Percentiles rank a stretch among this genome's conserved stretches.
phyloP scores from a whole-genome alignment of 495 filamentous ascomycete genomes.

The Penicillium longicatenatum region DNA sequence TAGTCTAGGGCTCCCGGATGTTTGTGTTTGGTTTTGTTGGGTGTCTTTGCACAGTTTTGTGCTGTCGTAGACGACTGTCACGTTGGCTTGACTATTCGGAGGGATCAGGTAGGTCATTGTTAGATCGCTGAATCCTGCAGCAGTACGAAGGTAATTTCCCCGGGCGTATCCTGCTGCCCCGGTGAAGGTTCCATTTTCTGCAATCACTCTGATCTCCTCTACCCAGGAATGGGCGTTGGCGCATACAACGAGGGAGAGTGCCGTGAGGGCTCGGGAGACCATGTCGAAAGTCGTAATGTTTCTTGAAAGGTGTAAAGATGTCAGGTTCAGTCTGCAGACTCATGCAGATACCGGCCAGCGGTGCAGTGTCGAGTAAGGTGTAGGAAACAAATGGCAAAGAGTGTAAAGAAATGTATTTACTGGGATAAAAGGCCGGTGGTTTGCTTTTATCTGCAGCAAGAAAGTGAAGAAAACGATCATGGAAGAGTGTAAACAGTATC shows the following conservation, averaged over 20 bases:
- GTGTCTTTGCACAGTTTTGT: conserved; percentile 56
- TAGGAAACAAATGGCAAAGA: not conserved
- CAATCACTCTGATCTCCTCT: conserved; percentile 69
- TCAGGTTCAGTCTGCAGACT: not conserved
- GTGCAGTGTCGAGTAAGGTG: conserved; percentile 3
- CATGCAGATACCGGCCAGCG: conserved; percentile 19
- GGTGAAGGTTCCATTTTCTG: conserved; percentile 70
- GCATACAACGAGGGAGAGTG: conserved; percentile 39
- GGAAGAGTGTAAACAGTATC: not conserved
- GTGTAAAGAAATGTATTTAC: conserved; percentile 1
- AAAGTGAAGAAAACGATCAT: conserved; percentile 1
- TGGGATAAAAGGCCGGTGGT: not conserved
- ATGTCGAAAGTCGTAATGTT: conserved; percentile 10
- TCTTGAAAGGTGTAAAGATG: conserved; percentile 4
- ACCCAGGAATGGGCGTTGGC: conserved; percentile 74
- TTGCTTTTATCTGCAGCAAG: not conserved
- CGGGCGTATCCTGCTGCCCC: conserved; percentile 69
- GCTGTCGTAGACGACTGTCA: conserved; percentile 28
- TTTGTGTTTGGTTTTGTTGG: conserved; percentile 56
- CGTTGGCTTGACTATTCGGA: conserved; percentile 35
- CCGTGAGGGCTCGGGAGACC: conserved; percentile 11
- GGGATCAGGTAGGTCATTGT: conserved; percentile 57
- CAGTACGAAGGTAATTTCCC: conserved; percentile 55
- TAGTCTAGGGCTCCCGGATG: conserved; percentile 59
- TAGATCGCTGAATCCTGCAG: conserved; percentile 50